Evolutionary conservation across 1,139 yeast genomes (phyloP), one percentile per base, ranked within the genome.

Genomic region (Hyphopichia khmerensis): DNA sequence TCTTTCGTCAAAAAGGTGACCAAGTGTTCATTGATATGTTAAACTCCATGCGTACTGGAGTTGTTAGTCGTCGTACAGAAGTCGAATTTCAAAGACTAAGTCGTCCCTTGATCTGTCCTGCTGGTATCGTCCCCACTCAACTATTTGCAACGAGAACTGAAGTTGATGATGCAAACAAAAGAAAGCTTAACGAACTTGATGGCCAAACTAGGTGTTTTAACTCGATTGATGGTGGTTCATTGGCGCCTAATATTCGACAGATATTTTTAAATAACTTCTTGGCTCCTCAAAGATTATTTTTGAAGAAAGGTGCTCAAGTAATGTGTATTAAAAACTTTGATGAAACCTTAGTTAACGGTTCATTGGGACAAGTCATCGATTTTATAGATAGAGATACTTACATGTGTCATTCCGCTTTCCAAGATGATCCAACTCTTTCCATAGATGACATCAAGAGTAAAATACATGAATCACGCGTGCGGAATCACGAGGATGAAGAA

Each of bases 271-370:
- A 75, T n/a, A 80, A 83, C 51, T 83, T 89, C 49, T 69, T 93
- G 59, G 95, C 96, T 2, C 91, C 89, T 1, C 68, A 72, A 35
- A 65, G 65, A 27, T 62, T 93, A 18, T 70, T 69, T 11, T 67
- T 93, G 51, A 91, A 90, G 55, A 75, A 76, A 39, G 91, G 91
- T 33, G 93, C 97, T 0, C 99, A 93, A 64, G 99, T 93, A 0
- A 95, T 93, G 99, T 84, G 95, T 75, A 79, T 93, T 46, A 93
- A 93, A 61, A 95, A 93, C 59, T 75, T 87, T 44, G 97, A 91
- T 60, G 89, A 83, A 21, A 80, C 86, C 0, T 71, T 93, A 37
- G 99, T 95, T 4, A 93, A 93, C 63, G 99, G 99, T 0, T 84
- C 96, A 0, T 67, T 93, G 37, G 99, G 99, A 0, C 84, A 77